Conservation (phyloP, 805 yeast species). For the Cyberlindnera petersonii region DNA sequence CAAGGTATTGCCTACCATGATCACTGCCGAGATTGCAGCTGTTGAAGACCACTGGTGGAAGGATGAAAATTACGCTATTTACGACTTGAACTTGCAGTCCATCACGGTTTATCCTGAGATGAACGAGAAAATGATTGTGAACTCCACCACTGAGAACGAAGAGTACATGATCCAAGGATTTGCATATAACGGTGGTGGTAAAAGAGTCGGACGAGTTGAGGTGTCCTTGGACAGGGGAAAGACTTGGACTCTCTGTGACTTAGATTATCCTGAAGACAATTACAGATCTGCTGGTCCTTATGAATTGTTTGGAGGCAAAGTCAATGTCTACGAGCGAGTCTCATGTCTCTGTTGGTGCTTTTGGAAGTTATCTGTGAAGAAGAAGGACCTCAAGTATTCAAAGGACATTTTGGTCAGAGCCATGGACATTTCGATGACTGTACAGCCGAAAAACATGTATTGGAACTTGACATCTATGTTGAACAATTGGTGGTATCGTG, state of each 20-base stretch:
- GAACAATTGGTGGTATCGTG: slow-evolving; percentile 36
- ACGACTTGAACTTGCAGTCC: slow-evolving; percentile 33
- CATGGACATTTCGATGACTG: slow-evolving; percentile 34
- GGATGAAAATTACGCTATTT: slow-evolving; percentile 35
- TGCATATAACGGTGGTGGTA: slow-evolving; percentile 37
- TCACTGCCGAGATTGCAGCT: slow-evolving; percentile 33
- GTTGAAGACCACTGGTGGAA: slow-evolving; percentile 34
- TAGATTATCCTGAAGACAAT: slow-evolving; percentile 33
- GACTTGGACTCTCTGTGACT: slow-evolving; percentile 29
- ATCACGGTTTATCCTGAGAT: slow-evolving; percentile 32
- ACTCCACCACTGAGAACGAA: slow-evolving; percentile 9
- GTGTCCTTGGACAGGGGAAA: slow-evolving; percentile 31
- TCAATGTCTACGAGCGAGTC: slow-evolving; percentile 33
- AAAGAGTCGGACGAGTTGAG: slow-evolving; percentile 33
- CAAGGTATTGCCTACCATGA: slow-evolving; percentile 34
- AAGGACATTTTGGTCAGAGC: slow-evolving; percentile 33
- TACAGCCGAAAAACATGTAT: slow-evolving; percentile 35
- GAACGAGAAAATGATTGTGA: slow-evolving; percentile 21
- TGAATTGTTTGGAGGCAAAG: slow-evolving; percentile 31
- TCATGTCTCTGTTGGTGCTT: slow-evolving; percentile 35
- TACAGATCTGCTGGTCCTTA: slow-evolving; percentile 31
- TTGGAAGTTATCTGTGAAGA: slow-evolving; percentile 29
- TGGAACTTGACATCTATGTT: slow-evolving; percentile 37
- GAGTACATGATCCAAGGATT: slow-evolving; percentile 29
- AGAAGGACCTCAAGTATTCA: slow-evolving; percentile 20